Base-by-base conservation (phyloP, 768 basidiomycete genomes). In the Termitomyces sp. region DNA sequence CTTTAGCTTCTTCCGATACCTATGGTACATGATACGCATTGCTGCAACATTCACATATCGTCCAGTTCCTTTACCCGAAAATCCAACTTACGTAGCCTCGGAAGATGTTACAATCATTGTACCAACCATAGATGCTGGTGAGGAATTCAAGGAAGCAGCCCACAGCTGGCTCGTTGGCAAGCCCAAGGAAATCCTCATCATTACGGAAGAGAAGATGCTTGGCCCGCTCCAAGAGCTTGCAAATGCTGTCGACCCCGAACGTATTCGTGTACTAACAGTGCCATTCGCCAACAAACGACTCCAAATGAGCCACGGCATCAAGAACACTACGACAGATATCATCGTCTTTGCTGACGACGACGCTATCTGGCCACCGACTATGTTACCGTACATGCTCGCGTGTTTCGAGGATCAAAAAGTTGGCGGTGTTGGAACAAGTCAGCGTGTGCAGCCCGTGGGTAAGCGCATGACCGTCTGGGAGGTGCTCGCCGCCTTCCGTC, bases 101-200 rank as follows among this genome's bases (percentile, higher is more conserved):
- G 94, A 97, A 67, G 94, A 97, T 75, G 94, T 97, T 60, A 97
- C 94, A 39, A 95, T 96, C 67, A 93, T 97, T 56, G 94, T 96
- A 3, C 94, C 94, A 36, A 96, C 93, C 57, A 95, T 97, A 65
- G 94, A 97, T 68, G 93, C 94, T 3, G 94, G 94, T 47, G 92
- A 94, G 70, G 92, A 94, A 70, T 94, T 95, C 78, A 91, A 92
- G 75, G 89, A 93, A 70, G 92, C 92, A 38, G 94, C 94, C 32
- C 81, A 89, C 72, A 88, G 84, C 64, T 96, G 93, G 94, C 88
- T 97, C 58, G 86, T 85, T 61, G 91, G 93, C 63, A 87, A 90
- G 61, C 94, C 94, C 15, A 94, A 93, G 68, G 93, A 83, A 64
- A 79, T 83, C 55, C 74, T 83, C 68, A 83, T 83, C 64, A 80